phyloP scores from a whole-genome alignment of 2,329 filamentous ascomycete species.

The Pseudocercospora eumusae region DNA sequence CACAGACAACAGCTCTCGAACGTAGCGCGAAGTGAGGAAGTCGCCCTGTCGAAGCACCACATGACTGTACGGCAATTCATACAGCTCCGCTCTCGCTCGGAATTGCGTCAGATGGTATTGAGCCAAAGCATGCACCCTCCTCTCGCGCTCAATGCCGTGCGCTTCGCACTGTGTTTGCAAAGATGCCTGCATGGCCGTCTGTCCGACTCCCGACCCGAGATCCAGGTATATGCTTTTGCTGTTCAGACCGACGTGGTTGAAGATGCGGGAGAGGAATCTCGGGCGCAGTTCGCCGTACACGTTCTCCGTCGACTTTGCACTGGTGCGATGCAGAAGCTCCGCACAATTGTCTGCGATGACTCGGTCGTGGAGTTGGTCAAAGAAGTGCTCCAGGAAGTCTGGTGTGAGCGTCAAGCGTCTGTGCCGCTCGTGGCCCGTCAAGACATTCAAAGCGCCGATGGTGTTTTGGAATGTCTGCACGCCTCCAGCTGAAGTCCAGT shows the following conservation, averaged over 20 bases:
- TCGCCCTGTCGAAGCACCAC: slow-evolving; percentile 79
- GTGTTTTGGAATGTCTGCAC: not conserved
- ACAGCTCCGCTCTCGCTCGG: slow-evolving; percentile 73
- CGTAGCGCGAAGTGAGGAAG: slow-evolving; percentile 71
- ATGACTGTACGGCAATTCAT: slow-evolving; percentile 78
- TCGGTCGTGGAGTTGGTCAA: slow-evolving; percentile 79
- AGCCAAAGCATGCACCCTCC: slow-evolving; percentile 78
- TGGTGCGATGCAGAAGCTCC: slow-evolving; percentile 73
- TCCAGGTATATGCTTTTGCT: slow-evolving; percentile 86
- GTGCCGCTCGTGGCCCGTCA: not conserved
- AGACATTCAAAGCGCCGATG: not conserved
- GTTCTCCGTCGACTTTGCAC: slow-evolving; percentile 84
- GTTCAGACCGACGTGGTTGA: slow-evolving; percentile 72
- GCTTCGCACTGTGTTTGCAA: slow-evolving; percentile 88
- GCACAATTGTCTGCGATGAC: slow-evolving; percentile 79
- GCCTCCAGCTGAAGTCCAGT: not conserved
- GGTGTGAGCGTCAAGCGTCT: slow-evolving; percentile 43
- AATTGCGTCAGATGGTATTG: slow-evolving; percentile 79
- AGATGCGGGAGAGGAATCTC: slow-evolving; percentile 76
- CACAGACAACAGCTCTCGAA: slow-evolving; percentile 70
- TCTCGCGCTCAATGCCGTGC: slow-evolving; percentile 94
- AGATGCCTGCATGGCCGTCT: slow-evolving; percentile 87
- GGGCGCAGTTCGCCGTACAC: slow-evolving; percentile 89
- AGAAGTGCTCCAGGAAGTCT: slow-evolving; percentile 64
- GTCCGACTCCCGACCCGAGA: slow-evolving; percentile 91